A percentile compares a stretch with the other conserved stretches of the same genome.
phyloP scores from a whole-genome alignment of 805 yeast genomes.

The Ogataea parapolymorpha region DNA sequence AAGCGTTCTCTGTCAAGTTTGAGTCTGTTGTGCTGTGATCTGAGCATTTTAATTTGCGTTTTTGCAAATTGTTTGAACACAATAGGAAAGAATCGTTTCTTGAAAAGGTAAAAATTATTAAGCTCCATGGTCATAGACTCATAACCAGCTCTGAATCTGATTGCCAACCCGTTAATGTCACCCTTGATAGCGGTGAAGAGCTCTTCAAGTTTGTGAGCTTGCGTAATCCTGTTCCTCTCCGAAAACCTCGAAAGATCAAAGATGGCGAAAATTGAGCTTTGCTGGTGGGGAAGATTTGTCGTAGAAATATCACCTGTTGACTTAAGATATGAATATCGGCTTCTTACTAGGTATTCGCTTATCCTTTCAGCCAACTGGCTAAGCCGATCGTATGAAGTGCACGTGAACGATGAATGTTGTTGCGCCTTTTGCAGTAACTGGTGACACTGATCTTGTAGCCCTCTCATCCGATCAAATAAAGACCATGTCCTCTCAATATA shows the following conservation, averaged over 20 bases:
- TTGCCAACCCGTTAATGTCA: constrained; percentile 38
- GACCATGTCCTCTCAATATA: background rate
- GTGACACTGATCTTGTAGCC: background rate
- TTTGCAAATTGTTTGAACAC: constrained; percentile 35
- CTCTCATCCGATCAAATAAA: background rate
- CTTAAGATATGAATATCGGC: no score
- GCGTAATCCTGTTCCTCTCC: background rate
- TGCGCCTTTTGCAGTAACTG: background rate
- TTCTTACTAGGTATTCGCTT: background rate
- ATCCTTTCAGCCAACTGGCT: background rate
- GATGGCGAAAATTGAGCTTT: no score
- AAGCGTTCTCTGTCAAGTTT: background rate
- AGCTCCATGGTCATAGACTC: constrained; percentile 63
- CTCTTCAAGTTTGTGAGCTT: background rate
- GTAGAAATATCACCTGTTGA: no score
- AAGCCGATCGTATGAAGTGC: background rate
- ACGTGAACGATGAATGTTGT: no score
- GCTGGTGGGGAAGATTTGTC: no score
- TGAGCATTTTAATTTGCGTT: constrained; percentile 28
- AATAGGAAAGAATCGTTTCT: constrained; percentile 38
- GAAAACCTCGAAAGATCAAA: no score
- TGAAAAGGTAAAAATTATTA: constrained; percentile 54
- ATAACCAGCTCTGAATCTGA: constrained; percentile 50
- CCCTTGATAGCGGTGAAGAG: background rate
- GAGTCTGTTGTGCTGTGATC: background rate